phyloP scores from a whole-genome alignment of 129 eudicot species.

The Helianthus tuberosus region DNA sequence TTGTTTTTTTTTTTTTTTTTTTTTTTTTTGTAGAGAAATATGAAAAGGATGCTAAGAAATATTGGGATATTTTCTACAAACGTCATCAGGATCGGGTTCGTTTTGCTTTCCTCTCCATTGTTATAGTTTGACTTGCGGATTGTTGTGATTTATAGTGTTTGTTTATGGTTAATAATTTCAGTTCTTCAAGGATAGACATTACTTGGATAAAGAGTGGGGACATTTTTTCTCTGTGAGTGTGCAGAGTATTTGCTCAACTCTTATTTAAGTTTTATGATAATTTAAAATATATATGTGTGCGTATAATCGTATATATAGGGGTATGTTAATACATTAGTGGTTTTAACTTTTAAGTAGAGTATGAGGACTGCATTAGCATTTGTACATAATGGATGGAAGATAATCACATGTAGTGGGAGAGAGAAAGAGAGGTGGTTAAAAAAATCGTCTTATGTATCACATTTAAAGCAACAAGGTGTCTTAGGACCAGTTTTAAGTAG shows the following conservation, averaged over 20 bases:
- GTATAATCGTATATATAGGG: neutral
- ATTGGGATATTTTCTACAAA: constrained; percentile 92
- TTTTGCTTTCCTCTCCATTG: constrained; percentile 12
- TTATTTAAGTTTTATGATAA: neutral
- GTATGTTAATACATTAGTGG: neutral
- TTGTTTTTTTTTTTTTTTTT: constrained; percentile 23
- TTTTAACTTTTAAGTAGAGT: neutral
- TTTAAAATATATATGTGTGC: neutral
- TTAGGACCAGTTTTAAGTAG: neutral
- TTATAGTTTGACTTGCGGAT: neutral
- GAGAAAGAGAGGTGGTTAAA: no score
- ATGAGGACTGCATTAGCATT: no score
- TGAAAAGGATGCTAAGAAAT: constrained; percentile 90
- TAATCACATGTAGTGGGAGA: no score
- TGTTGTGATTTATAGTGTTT: neutral
- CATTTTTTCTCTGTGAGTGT: constrained; percentile 80
- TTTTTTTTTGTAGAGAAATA: constrained; percentile 63
- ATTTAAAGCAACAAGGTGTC: no score
- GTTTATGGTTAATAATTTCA: constrained; percentile 18
- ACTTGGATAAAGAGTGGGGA: constrained; percentile 99
- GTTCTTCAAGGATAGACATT: constrained; percentile 98
- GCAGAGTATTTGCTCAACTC: constrained; percentile 11
- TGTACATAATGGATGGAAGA: no score
- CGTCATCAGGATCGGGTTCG: constrained; percentile 90
- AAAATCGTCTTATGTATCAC: no score